Percentiles rank a stretch among this genome's conserved stretches.
Conservation (phyloP, 2,329 filamentous ascomycete genomes). For the Colletotrichum musae region DNA sequence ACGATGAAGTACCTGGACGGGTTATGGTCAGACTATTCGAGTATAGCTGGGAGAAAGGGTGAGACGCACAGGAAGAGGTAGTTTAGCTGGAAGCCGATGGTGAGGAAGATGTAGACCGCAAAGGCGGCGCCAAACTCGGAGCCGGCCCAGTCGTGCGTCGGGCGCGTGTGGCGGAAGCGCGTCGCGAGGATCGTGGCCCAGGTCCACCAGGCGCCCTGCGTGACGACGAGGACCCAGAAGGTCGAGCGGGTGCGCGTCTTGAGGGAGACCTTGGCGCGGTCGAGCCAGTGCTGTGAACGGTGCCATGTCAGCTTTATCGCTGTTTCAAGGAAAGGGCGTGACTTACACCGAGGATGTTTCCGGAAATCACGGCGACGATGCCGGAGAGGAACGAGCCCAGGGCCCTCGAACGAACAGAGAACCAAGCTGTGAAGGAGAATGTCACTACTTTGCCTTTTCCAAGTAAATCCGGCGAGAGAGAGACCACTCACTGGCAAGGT, state of each 20-base stretch:
- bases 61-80: slow-evolving; percentile 76
- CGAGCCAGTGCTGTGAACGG: slow-evolving; percentile 65
- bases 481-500: slow-evolving; percentile 60
- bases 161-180: slow-evolving; percentile 68
- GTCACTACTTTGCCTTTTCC: too few species aligned
- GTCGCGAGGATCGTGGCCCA: slow-evolving; percentile 79
- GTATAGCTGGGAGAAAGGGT: neutral
- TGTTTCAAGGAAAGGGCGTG: neutral
- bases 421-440: slow-evolving; percentile 67
- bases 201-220: slow-evolving; percentile 80
- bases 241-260: slow-evolving; percentile 67
- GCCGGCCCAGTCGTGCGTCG: slow-evolving; percentile 76
- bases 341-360: slow-evolving; percentile 75
- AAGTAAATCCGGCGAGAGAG: neutral
- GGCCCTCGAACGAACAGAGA: slow-evolving; percentile 77
- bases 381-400: slow-evolving; percentile 80
- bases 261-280: slow-evolving; percentile 68
- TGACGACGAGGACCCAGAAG: slow-evolving; percentile 66
- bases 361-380: slow-evolving; percentile 74
- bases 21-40: neutral
- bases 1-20: slow-evolving; percentile 76
- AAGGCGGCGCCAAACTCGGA: slow-evolving; percentile 77
- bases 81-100: slow-evolving; percentile 79
- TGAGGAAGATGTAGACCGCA: slow-evolving; percentile 77
- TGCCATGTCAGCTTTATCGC: slow-evolving; percentile 23